phyloP scores from a whole-genome alignment of 352 stramenopile genomes.

The Globisporangium paroecandrum region DNA sequence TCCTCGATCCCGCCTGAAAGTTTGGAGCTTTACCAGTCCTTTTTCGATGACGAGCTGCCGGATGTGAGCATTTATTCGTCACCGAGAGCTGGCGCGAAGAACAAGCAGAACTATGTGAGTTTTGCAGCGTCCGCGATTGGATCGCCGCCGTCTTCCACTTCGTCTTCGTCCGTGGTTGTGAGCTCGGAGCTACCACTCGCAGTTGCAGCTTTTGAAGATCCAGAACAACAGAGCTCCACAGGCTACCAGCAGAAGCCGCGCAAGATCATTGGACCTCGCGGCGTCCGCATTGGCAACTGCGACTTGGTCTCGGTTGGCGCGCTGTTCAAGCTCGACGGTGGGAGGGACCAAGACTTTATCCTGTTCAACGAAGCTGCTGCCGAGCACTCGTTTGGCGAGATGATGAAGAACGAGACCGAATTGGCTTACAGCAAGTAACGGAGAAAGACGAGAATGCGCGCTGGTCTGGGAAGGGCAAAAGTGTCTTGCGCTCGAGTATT shows the following conservation, averaged over 20 bases:
- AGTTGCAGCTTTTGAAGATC: background rate
- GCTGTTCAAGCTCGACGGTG: constrained; percentile 76
- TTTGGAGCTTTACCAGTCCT: constrained; percentile 78
- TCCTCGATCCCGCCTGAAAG: constrained; percentile 58
- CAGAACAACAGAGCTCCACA: background rate
- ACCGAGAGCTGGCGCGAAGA: constrained; percentile 1
- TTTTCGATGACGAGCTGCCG: constrained; percentile 70
- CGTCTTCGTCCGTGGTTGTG: constrained; percentile 2
- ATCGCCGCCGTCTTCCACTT: constrained; percentile 7
- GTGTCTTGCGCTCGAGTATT: background rate
- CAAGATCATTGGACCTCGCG: constrained; percentile 19
- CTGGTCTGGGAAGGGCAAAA: background rate
- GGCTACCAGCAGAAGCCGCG: constrained; percentile 13
- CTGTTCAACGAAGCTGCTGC: constrained; percentile 75
- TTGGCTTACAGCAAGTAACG: constrained; percentile 22
- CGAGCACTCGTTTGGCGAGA: constrained; percentile 66
- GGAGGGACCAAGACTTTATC: constrained; percentile 80
- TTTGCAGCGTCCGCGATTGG: constrained; percentile 21
- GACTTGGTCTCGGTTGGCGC: constrained; percentile 66
- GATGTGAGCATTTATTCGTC: constrained; percentile 48
- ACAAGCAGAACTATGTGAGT: constrained; percentile 16
- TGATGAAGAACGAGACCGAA: constrained; percentile 77
- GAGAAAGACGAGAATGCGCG: background rate
- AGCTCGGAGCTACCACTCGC: background rate
- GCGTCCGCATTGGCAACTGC: constrained; percentile 25